A percentile compares a stretch with the other conserved stretches of the same genome.
Conservation (phyloP, 306 rosid genomes). For the Astragalus membranaceus region DNA sequence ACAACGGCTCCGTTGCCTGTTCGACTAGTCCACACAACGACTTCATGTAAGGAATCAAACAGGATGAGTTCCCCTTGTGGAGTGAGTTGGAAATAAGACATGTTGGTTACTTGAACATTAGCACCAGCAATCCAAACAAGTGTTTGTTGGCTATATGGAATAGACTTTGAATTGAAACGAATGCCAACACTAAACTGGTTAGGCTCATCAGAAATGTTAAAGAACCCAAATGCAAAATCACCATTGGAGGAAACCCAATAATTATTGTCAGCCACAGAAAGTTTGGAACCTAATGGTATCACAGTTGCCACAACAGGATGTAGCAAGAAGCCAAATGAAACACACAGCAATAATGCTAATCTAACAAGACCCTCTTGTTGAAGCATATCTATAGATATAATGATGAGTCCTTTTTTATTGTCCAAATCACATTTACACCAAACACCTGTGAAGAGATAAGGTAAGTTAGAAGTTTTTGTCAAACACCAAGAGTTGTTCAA, state of each 20-base stretch:
- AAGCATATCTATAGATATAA: constrained; percentile 63
- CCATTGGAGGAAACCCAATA: constrained; percentile 68
- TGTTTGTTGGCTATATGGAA: constrained; percentile 40
- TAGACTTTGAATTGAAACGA: constrained; percentile 54
- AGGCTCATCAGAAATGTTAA: constrained; percentile 41
- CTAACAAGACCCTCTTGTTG: constrained; percentile 30
- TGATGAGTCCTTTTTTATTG: no score
- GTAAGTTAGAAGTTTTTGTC: not conserved
- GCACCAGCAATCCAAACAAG: constrained; percentile 72
- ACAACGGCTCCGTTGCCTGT: constrained; percentile 39
- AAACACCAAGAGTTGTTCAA: not conserved
- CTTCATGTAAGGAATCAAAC: constrained; percentile 45
- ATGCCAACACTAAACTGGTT: constrained; percentile 54
- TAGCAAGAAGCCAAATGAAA: constrained; percentile 36
- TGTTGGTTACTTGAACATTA: constrained; percentile 40
- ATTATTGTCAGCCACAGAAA: constrained; percentile 39
- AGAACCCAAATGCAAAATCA: constrained; percentile 70
- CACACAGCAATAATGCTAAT: constrained; percentile 28
- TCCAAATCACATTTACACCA: constrained; percentile 17
- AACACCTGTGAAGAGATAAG: constrained; percentile 17
- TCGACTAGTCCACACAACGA: constrained; percentile 41
- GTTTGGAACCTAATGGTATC: constrained; percentile 66
- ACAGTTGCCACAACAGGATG: constrained; percentile 33
- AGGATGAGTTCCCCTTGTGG: constrained; percentile 51
- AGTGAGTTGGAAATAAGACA: constrained; percentile 54